Evolutionary conservation across 331 rosid species (phyloP), one percentile per base, ranked within the genome.

Genomic region (Quercus phellos): DNA sequence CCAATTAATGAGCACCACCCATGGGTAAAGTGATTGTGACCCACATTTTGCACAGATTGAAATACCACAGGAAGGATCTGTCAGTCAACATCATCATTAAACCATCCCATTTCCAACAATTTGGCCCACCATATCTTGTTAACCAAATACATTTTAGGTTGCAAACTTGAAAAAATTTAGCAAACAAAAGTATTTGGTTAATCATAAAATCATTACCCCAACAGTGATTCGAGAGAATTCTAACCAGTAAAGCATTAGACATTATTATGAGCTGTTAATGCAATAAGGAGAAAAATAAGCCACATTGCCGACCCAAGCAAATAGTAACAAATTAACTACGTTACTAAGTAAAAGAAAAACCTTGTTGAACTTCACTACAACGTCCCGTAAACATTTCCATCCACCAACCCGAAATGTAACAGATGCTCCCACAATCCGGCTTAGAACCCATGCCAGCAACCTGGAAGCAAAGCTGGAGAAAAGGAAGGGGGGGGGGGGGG

Each of bases 381-480:
- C 88, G 34, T 95, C 99, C 77, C 92, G 89, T 61, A 93, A 79
- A 82, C 96, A 93, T 77, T 93, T 93, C 98, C 98, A 95, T 77
- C 99, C 98, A 64, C 97, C 94, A 76, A 95, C 85, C 60, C 94
- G 97, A 82, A 95, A 95, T 73, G 87, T 84, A 64, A 95, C 94
- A 55, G 96, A 87, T 69, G 96, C 98, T 81, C 98, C 97, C 86
- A 93, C 81, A 80, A 85, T 81, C 79, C 88, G 86, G 85, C 97
- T 93, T 83, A 95, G 86, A 81, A 95, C 77, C 99, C 98, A 93
- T 77, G 99, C 97, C 81, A 91, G 34, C 83, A 93, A 83, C 82
- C 91, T 90, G 74, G 97, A 93, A 85, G 98, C 87, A 85, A 90
- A 93, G 84, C 96, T 90, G 90, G 26, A 66, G 68, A 77, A 76